Conservation (phyloP, 305 asterid species). For the Withania somnifera region DNA sequence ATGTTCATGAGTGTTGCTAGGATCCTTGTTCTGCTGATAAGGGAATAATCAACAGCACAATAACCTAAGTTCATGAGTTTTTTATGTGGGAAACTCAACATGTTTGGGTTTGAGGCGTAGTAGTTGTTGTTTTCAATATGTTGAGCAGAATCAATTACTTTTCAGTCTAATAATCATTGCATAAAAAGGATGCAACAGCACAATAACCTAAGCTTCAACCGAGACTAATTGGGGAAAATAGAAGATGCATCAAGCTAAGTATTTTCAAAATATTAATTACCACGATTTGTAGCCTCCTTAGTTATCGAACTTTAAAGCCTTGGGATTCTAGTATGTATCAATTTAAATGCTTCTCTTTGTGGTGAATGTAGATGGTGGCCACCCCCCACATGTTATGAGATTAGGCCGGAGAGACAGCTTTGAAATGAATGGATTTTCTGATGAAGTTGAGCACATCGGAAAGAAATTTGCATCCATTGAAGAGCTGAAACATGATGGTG, state of each 20-base stretch:
- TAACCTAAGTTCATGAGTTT: no score
- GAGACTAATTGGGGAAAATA: no score
- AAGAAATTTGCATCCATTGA: constrained; percentile 14
- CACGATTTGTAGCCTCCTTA: neutral
- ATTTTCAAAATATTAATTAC: neutral
- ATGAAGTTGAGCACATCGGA: constrained; percentile 24
- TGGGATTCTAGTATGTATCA: neutral
- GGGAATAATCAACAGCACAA: no score
- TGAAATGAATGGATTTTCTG: constrained; percentile 15
- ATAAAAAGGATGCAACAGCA: neutral
- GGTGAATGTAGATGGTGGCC: constrained; percentile 21
- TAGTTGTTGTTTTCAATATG: neutral
- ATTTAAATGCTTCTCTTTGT: constrained; percentile 14
- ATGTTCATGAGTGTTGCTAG: neutral
- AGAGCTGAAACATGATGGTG: constrained; percentile 17
- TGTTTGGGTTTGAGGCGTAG: neutral
- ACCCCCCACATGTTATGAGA: constrained; percentile 20
- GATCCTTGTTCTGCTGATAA: neutral
- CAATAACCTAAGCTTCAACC: neutral
- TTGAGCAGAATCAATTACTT: neutral
- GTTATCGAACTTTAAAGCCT: neutral
- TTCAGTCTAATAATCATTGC: neutral
- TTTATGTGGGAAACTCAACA: no score
- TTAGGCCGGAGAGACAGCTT: constrained; percentile 20
- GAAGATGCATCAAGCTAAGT: neutral